Evolutionary conservation across 2,329 filamentous ascomycete species (phyloP).

Genomic region (Xylariaceae sp.): DNA sequence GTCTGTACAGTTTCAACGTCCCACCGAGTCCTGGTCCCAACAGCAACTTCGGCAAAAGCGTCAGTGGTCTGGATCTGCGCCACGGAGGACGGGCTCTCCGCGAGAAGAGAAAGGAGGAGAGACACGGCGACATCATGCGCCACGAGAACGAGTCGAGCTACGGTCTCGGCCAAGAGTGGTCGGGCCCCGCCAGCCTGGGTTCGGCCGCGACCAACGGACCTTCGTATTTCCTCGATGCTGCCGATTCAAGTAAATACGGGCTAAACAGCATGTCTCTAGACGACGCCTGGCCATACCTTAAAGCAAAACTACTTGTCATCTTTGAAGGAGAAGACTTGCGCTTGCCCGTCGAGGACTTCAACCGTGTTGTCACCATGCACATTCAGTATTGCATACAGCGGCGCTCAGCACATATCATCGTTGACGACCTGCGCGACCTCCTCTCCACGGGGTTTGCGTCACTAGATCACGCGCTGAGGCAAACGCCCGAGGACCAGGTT

Average conservation of each 20-base stretch:
- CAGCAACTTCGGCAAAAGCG: conserved; percentile 73
- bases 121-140: conserved; percentile 43
- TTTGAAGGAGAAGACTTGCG: conserved; percentile 80
- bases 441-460: conserved; percentile 79
- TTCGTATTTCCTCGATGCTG: conserved; percentile 47
- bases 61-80: conserved; percentile 75
- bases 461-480: conserved; percentile 77
- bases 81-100: conserved; percentile 73
- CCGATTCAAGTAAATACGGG: conserved; percentile 59
- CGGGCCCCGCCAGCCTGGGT: conserved; percentile 51
- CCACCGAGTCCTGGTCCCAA: conserved; percentile 69
- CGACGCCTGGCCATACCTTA: conserved; percentile 80
- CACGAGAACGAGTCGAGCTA: conserved; percentile 52
- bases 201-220: conserved; percentile 39
- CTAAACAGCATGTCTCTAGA: conserved; percentile 70
- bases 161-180: conserved; percentile 46
- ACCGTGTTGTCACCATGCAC: conserved; percentile 74
- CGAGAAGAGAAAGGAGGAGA: conserved; percentile 78
- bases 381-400: conserved; percentile 76
- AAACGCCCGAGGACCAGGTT: conserved; percentile 80
- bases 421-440: conserved; percentile 75
- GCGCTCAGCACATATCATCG: conserved; percentile 65
- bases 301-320: conserved; percentile 70
- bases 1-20: conserved; percentile 74
- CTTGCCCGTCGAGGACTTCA: conserved; percentile 81